These are phyloP conservation scores for Echria macrotheca DNA, from an alignment of 495 filamentous ascomycete genomes.

Conservation along the genomic window DNA sequence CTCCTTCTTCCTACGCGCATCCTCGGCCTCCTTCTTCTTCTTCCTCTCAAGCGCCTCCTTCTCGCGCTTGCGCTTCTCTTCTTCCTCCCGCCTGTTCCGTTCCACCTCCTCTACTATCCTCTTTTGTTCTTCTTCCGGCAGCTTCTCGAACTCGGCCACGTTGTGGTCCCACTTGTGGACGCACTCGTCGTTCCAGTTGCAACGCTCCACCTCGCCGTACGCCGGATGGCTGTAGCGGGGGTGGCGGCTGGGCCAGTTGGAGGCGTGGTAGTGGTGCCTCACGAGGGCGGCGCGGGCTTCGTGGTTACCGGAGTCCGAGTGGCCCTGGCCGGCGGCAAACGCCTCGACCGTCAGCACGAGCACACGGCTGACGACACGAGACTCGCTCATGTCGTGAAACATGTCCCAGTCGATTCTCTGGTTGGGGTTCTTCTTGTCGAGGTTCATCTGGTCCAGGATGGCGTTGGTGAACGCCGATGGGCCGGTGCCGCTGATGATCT, in stretches of 20 bases:
- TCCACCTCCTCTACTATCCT: constrained; percentile 41
- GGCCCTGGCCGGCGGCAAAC: constrained; percentile 59
- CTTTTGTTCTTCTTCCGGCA: constrained; percentile 44
- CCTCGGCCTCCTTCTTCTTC: constrained; percentile 22
- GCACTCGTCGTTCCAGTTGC: constrained; percentile 58
- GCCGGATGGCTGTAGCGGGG: constrained; percentile 55
- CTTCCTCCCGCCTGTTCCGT: constrained; percentile 20
- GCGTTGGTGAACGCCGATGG: constrained; percentile 60
- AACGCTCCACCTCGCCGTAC: constrained; percentile 58
- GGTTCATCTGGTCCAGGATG: constrained; percentile 54
- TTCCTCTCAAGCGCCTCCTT: constrained; percentile 24
- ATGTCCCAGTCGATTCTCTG: constrained; percentile 43
- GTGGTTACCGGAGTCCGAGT: constrained; percentile 61
- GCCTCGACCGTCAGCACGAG: constrained; percentile 59
- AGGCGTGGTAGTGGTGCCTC: constrained; percentile 61
- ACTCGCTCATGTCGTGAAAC: constrained; percentile 56
- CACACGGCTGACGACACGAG: constrained; percentile 49
- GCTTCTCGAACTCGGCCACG: constrained; percentile 41
- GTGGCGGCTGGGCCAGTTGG: constrained; percentile 55
- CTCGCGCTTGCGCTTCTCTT: constrained; percentile 21
- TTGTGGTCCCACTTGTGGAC: constrained; percentile 53
- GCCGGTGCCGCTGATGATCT: constrained; percentile 62
- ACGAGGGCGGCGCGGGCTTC: constrained; percentile 51
- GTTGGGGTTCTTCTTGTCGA: constrained; percentile 18
- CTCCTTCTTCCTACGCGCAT: constrained; percentile 17